phyloP scores from a whole-genome alignment of 2,329 filamentous ascomycete species.

The Paradendryphiella salina region DNA sequence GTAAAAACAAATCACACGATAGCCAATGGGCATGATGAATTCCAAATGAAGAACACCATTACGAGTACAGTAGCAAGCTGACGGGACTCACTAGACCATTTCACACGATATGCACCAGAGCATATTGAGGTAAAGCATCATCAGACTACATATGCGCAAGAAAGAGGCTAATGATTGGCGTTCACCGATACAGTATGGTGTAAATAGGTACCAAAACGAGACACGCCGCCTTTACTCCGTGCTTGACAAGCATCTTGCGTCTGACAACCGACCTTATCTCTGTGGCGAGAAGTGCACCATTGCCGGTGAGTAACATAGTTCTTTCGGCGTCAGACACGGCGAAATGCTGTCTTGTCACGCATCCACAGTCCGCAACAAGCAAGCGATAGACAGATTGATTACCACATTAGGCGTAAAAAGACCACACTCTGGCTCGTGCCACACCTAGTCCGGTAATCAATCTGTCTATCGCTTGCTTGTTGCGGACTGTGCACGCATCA shows the following conservation, averaged over 20 bases:
- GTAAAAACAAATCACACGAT: no score
- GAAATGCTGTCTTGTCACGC: no score
- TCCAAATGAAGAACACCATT: no score
- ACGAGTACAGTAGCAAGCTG: neutral
- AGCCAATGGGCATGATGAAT: no score
- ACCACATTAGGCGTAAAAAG: no score
- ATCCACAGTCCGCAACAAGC: no score
- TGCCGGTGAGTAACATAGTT: slow-evolving; percentile 27
- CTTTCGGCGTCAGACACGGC: neutral
- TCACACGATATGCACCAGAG: slow-evolving; percentile 78
- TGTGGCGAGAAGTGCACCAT: slow-evolving; percentile 68
- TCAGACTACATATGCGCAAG: neutral
- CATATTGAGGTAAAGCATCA: slow-evolving; percentile 59
- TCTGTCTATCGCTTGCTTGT: no score
- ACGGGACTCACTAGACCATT: slow-evolving; percentile 63
- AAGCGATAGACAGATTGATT: no score
- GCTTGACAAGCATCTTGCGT: slow-evolving; percentile 69
- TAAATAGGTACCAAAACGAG: slow-evolving; percentile 82
- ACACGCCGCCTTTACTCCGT: slow-evolving; percentile 79
- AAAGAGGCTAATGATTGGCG: neutral
- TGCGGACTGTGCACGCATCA: no score
- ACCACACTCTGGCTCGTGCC: no score
- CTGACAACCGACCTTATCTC: slow-evolving; percentile 56
- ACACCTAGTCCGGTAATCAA: no score
- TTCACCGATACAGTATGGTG: slow-evolving; percentile 61